A percentile compares a stretch with the other conserved stretches of the same genome.
Evolutionary conservation across 2,329 filamentous ascomycete genomes (phyloP).

Genomic region (Phaeophleospora eucalypticola): DNA sequence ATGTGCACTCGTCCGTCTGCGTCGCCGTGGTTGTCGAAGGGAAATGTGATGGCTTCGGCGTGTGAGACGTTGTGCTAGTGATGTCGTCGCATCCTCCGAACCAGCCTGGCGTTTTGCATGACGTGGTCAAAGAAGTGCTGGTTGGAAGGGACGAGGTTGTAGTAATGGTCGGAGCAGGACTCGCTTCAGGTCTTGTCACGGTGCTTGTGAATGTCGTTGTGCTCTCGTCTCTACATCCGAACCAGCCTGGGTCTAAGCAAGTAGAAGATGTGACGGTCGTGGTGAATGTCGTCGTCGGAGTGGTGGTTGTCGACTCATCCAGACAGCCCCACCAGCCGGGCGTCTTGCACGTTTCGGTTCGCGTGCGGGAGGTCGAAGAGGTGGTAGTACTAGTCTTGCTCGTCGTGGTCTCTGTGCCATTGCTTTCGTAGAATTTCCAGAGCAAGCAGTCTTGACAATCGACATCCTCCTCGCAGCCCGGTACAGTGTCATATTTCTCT

Average conservation of each 20-base stretch:
- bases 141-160: slow-evolving; percentile 60
- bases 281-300: slow-evolving; percentile 42
- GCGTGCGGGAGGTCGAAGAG: slow-evolving; percentile 56
- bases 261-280: slow-evolving; percentile 43
- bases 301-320: slow-evolving; percentile 47
- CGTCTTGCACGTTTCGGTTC: slow-evolving; percentile 83
- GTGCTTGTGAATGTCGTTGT: slow-evolving; percentile 36
- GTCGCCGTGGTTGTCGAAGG: slow-evolving; percentile 14
- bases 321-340: slow-evolving; percentile 91
- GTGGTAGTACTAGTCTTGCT: slow-evolving; percentile 55
- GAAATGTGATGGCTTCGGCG: slow-evolving; percentile 15
- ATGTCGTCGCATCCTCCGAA: slow-evolving; percentile 69
- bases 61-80: slow-evolving; percentile 34
- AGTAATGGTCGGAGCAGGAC: slow-evolving; percentile 20
- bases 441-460: slow-evolving; percentile 82
- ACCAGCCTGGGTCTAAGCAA: slow-evolving; percentile 62
- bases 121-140: slow-evolving; percentile 48
- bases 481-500: slow-evolving; percentile 74
- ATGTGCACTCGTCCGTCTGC: slow-evolving; percentile 22
- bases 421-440: slow-evolving; percentile 95
- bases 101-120: slow-evolving; percentile 85
- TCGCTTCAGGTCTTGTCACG: slow-evolving; percentile 23
- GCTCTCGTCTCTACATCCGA: slow-evolving; percentile 58
- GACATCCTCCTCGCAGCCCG: slow-evolving; percentile 68
- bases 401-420: slow-evolving; percentile 71